These are phyloP conservation scores for Globisporangium yorkense DNA, from an alignment of 352 stramenopile genomes.

Conservation along the genomic window DNA sequence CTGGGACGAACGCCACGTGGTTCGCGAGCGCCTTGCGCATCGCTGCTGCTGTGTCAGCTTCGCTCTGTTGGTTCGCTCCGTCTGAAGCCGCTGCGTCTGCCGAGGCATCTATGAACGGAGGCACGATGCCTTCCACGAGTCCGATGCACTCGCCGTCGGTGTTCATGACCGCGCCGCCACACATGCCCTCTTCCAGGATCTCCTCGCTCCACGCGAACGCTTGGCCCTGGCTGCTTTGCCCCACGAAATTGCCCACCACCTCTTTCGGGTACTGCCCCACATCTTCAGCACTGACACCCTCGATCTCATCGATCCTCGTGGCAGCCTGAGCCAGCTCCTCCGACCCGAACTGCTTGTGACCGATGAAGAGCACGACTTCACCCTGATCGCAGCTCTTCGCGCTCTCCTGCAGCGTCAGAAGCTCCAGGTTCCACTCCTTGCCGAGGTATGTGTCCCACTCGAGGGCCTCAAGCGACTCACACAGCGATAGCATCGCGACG, in stretches of 20 bases:
- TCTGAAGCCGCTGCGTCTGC: conserved; percentile 1
- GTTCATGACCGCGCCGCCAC: conserved; percentile 58
- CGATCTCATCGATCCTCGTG: conserved; percentile 2
- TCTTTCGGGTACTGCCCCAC: conserved; percentile 39
- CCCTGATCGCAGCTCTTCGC: conserved; percentile 18
- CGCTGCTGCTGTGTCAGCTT: conserved; percentile 21
- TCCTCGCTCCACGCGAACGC: conserved; percentile 72
- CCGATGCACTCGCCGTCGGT: conserved; percentile 41
- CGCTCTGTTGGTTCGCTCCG: conserved; percentile 11
- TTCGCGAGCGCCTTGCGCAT: conserved; percentile 67
- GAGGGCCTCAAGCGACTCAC: conserved; percentile 19
- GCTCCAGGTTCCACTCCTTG: conserved; percentile 24
- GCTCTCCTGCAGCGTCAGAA: conserved; percentile 24
- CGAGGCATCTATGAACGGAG: conserved; percentile 22
- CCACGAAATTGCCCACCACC: conserved; percentile 55
- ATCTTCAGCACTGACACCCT: neutral
- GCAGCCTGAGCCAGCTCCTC: neutral
- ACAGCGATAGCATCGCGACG: conserved; percentile 50
- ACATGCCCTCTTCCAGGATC: conserved; percentile 79
- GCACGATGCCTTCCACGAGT: conserved; percentile 77
- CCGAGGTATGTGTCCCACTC: conserved; percentile 16
- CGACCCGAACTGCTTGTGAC: conserved; percentile 31
- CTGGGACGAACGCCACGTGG: conserved; percentile 65
- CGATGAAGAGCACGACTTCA: conserved; percentile 42
- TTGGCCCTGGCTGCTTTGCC: conserved; percentile 46